Conservation (phyloP, 2,329 filamentous ascomycete genomes). For the Parafenestella ontariensis region DNA sequence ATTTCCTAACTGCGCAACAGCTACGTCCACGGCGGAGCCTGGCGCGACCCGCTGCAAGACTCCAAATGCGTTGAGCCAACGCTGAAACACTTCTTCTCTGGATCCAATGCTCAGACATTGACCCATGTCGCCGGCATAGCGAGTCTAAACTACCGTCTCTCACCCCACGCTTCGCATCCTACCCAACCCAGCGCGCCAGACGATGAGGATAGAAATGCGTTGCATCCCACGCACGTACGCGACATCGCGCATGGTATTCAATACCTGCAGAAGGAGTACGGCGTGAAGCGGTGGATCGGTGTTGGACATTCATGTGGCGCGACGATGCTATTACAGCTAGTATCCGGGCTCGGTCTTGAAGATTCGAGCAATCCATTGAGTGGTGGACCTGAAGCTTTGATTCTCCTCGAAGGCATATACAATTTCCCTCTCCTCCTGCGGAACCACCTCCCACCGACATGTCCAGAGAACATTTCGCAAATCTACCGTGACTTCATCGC, state of each 20-base stretch:
- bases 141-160: constrained; percentile 70
- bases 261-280: constrained; percentile 58
- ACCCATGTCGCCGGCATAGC: constrained; percentile 64
- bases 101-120: constrained; percentile 12
- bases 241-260: constrained; percentile 63
- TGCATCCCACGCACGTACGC: constrained; percentile 67
- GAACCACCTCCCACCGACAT: constrained; percentile 49
- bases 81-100: constrained; percentile 44
- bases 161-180: constrained; percentile 55
- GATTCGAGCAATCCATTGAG: not conserved
- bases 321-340: constrained; percentile 67
- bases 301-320: constrained; percentile 70
- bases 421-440: constrained; percentile 63
- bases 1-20: constrained; percentile 19
- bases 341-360: constrained; percentile 22
- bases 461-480: constrained; percentile 42
- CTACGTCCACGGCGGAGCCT: constrained; percentile 60
- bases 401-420: constrained; percentile 72
- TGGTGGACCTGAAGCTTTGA: constrained; percentile 52
- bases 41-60: constrained; percentile 55
- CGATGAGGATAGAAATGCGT: constrained; percentile 56
- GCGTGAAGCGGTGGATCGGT: constrained; percentile 60
- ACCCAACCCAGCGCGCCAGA: constrained; percentile 56
- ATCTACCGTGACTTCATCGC: constrained; percentile 66
- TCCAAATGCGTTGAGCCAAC: constrained; percentile 47